Conservation (phyloP, 257 asterid genomes). For the Gynochthodes officinalis region DNA sequence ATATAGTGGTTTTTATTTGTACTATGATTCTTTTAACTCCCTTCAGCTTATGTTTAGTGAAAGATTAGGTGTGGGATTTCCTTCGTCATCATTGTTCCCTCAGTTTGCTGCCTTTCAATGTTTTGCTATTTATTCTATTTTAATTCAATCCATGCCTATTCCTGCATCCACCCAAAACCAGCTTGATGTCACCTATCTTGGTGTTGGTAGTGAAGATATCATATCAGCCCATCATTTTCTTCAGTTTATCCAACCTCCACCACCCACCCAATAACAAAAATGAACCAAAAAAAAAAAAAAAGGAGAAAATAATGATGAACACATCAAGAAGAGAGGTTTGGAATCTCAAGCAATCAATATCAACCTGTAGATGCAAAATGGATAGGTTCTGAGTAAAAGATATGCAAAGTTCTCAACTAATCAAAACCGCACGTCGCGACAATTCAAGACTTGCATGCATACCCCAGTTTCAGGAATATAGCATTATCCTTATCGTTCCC, state of each 20-base stretch:
- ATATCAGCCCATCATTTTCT: slow-evolving; percentile 46
- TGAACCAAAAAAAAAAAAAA: not conserved
- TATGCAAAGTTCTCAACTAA: slow-evolving; percentile 21
- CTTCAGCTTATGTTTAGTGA: not conserved
- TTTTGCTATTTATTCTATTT: slow-evolving; percentile 11
- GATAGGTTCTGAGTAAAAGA: slow-evolving; percentile 23
- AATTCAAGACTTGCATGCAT: slow-evolving; percentile 33
- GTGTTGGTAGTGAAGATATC: slow-evolving; percentile 26
- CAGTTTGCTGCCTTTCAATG: slow-evolving; percentile 1
- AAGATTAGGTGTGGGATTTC: slow-evolving; percentile 9
- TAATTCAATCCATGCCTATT: slow-evolving; percentile 18
- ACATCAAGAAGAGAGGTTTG: slow-evolving; percentile 18
- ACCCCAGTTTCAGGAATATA: slow-evolving; percentile 44
- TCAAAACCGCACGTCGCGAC: slow-evolving; percentile 39
- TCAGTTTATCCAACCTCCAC: slow-evolving; percentile 37
- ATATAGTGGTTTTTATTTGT: not conserved
- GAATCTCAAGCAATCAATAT: slow-evolving; percentile 40
- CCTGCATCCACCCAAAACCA: slow-evolving; percentile 15
- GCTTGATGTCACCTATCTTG: slow-evolving; percentile 38
- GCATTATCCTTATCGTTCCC: slow-evolving; percentile 27
- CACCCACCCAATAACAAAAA: slow-evolving; percentile 16
- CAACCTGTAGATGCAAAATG: slow-evolving; percentile 29
- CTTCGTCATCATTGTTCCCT: slow-evolving; percentile 12
- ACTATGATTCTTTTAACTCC: not conserved
- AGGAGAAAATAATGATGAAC: slow-evolving; percentile 21